Percentiles rank a stretch among this genome's conserved stretches.
phyloP scores from a whole-genome alignment of 495 filamentous ascomycete genomes.

The Podospora comata region DNA sequence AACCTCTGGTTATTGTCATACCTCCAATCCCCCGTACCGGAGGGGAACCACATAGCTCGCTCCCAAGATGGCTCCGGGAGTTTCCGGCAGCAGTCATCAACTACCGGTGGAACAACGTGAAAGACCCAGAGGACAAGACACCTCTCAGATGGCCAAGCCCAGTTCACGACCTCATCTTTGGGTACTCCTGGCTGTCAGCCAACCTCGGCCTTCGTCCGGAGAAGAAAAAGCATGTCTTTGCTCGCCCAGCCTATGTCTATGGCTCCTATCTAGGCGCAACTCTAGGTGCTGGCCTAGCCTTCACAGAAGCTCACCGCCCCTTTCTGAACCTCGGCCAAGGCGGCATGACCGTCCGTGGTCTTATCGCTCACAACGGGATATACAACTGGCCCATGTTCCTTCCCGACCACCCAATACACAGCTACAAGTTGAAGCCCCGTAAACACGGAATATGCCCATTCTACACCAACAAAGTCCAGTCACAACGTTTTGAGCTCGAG shows the following conservation, averaged over 20 bases:
- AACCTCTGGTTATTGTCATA: slow-evolving; percentile 35
- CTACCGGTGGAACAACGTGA: slow-evolving; percentile 36
- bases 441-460: background rate
- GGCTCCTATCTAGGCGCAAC: slow-evolving; percentile 51
- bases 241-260: slow-evolving; percentile 40
- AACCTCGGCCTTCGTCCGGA: slow-evolving; percentile 29
- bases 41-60: slow-evolving; percentile 16
- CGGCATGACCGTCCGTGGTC: slow-evolving; percentile 43
- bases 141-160: slow-evolving; percentile 43
- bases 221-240: slow-evolving; percentile 2
- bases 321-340: background rate
- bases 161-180: slow-evolving; percentile 47
- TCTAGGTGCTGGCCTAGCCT: slow-evolving; percentile 46
- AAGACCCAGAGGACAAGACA: slow-evolving; percentile 8
- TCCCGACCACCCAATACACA: slow-evolving; percentile 42
- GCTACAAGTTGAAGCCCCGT: background rate
- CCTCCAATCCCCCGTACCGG: slow-evolving; percentile 30
- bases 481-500: background rate
- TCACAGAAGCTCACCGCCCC: slow-evolving; percentile 44
- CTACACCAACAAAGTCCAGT: slow-evolving; percentile 3
- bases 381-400: slow-evolving; percentile 55
- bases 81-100: slow-evolving; percentile 40
- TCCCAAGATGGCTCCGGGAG: slow-evolving; percentile 36
- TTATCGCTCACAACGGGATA: slow-evolving; percentile 49
- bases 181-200: slow-evolving; percentile 43